Conservation (phyloP, 352 stramenopile genomes). For the Globisporangium middletonii region DNA sequence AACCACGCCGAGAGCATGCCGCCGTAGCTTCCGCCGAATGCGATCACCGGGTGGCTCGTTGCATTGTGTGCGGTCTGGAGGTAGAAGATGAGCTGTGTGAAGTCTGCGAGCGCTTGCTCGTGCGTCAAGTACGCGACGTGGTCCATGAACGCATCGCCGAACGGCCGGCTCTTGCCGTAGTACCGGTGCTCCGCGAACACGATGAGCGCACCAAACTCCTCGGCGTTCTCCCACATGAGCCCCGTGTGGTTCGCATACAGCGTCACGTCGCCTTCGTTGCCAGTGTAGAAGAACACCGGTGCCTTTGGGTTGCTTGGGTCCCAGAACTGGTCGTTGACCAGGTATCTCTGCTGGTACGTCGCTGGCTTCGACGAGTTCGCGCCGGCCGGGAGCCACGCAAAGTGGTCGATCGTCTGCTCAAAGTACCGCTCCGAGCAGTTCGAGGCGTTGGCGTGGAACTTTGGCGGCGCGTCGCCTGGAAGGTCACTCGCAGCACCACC, state of each 20-base stretch:
- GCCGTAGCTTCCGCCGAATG: constrained; percentile 94
- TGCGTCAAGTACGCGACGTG: constrained; percentile 82
- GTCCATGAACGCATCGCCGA: constrained; percentile 56
- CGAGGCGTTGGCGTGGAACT: constrained; percentile 32
- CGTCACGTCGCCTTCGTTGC: constrained; percentile 93
- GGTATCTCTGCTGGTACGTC: constrained; percentile 86
- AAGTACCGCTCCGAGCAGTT: constrained; percentile 87
- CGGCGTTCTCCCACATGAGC: constrained; percentile 93
- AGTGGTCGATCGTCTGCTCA: constrained; percentile 88
- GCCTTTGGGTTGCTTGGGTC: constrained; percentile 52
- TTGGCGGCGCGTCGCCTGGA: constrained; percentile 2
- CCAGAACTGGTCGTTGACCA: constrained; percentile 86
- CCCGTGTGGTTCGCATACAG: constrained; percentile 93
- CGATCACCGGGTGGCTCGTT: constrained; percentile 83
- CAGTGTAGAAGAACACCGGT: constrained; percentile 92
- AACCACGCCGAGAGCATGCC: constrained; percentile 95
- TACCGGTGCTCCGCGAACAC: constrained; percentile 97
- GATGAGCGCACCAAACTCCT: constrained; percentile 82
- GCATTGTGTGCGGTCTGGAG: constrained; percentile 75
- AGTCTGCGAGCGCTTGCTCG: constrained; percentile 93
- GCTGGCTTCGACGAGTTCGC: constrained; percentile 22
- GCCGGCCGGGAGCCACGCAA: constrained; percentile 44
- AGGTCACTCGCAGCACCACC: constrained; percentile 10
- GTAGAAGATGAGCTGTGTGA: constrained; percentile 81
- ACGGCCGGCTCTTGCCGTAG: constrained; percentile 89